Evolutionary conservation across 2,329 filamentous ascomycete species (phyloP), one percentile per base, ranked within the genome.

Genomic region (Penicillium olsonii): DNA sequence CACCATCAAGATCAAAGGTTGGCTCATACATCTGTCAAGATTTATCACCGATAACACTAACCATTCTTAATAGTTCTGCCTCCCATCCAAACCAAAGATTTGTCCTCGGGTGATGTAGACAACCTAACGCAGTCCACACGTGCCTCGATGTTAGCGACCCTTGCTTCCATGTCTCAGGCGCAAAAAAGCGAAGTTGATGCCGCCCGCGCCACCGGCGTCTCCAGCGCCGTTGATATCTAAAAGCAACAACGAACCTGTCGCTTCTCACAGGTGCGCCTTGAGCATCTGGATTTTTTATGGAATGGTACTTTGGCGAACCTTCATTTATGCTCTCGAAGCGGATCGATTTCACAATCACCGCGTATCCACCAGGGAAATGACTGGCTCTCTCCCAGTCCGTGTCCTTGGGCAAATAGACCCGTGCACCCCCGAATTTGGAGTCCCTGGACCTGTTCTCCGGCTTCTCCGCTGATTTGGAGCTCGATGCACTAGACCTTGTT

Each of bases 41-140:
- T 33, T 11, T 15, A 5, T 26, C 14, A 14, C n/a, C 4, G 4
- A 18, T 6, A 19, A 33, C 14, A 10, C 35, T 48, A 44, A 54
- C 38, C 26, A 47, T 31, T 58, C 50, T 54, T 11, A 46, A 53
- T 54, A 89, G 89, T 96, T 18, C 77, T 96, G 45, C 83, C 88
- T 62, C 89, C 91, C 2, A 91, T 96, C 54, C 33, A 84, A 41
- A 96, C 91, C 10, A 79, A 82, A 56, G 84, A 83, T 45, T 79
- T 95, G 56, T 88, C 83, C 15, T 53, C 87, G 19, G 84, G 84
- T 44, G 90, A 96, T 68, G 89, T 96, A 45, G 87, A 94, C 59
- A 80, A 82, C 51, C 75, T 96, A 37, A 80, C 86, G 42, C 77
- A 79, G 47, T 80, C 79, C 45, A 89, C 87, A 2, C 81, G 85